Percentiles rank a stretch among this genome's conserved stretches.
Evolutionary conservation across 768 basidiomycete species (phyloP).

Genomic region (Pisolithus marmoratus): DNA sequence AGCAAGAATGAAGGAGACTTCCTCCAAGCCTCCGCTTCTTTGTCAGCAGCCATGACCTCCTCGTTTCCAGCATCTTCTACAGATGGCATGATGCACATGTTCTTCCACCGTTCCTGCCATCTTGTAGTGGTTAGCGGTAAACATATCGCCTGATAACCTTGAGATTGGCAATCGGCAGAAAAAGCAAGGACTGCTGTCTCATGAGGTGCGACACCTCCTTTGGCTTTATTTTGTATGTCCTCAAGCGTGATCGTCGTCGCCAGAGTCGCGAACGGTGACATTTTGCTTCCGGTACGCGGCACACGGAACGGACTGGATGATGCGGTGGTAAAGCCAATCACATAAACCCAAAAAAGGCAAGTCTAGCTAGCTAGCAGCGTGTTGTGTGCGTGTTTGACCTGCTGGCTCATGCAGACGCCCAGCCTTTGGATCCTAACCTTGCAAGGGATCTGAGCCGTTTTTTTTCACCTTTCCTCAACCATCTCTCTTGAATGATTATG

Average conservation of each 20-base stretch:
- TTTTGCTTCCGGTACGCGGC: constrained; percentile 12
- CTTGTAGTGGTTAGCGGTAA: constrained; percentile 84
- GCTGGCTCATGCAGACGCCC: not conserved
- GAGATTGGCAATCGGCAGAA: constrained; percentile 45
- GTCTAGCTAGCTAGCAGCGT: not conserved
- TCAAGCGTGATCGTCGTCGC: constrained; percentile 26
- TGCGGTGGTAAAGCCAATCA: constrained; percentile 4
- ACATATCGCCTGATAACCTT: constrained; percentile 72
- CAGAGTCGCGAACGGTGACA: constrained; percentile 25
- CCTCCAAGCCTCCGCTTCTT: constrained; percentile 83
- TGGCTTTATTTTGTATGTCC: constrained; percentile 34
- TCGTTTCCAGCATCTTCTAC: constrained; percentile 30
- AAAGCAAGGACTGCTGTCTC: constrained; percentile 48
- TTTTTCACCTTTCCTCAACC: not conserved
- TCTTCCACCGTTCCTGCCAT: constrained; percentile 85
- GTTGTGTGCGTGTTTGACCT: constrained; percentile 12
- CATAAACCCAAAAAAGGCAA: constrained; percentile 17
- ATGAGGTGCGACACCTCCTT: constrained; percentile 19
- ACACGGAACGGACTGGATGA: constrained; percentile 1
- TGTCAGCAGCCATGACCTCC: constrained; percentile 44
- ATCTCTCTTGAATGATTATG: not conserved
- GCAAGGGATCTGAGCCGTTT: not conserved
- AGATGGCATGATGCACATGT: constrained; percentile 74
- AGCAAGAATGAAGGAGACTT: constrained; percentile 68
- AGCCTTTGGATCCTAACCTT: not conserved